Evolutionary conservation across 164 flowering plant species (phyloP).

Genomic region (Stephania japonica): DNA sequence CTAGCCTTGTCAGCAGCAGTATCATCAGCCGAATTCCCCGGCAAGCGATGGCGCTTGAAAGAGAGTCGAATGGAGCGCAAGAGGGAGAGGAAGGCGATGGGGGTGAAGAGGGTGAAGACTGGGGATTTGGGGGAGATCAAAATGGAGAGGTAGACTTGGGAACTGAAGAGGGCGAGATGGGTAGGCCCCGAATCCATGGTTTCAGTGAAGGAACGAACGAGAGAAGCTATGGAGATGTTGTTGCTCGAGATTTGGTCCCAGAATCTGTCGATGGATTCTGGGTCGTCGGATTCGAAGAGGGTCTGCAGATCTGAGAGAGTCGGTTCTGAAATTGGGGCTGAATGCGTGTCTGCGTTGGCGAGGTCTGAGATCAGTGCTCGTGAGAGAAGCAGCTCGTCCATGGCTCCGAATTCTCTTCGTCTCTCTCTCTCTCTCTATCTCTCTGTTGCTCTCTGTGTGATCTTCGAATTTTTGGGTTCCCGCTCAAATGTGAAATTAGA

Average conservation of each 20-base stretch:
- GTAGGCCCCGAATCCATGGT: conserved; percentile 54
- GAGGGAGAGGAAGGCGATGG: conserved; percentile 64
- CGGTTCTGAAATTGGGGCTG: conserved; percentile 37
- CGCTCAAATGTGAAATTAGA: too few relatives aligned
- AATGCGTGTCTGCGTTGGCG: conserved; percentile 7
- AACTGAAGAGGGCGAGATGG: conserved; percentile 42
- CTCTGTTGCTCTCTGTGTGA: too few relatives aligned
- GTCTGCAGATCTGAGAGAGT: conserved; percentile 48
- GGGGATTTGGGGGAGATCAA: conserved; percentile 70
- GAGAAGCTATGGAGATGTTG: conserved; percentile 37
- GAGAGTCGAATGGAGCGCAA: conserved; percentile 59
- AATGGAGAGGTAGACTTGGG: conserved; percentile 59
- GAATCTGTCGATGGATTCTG: conserved; percentile 25
- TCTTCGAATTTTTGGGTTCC: too few relatives aligned
- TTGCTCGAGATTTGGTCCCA: conserved; percentile 47
- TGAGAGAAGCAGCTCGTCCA: conserved; percentile 18
- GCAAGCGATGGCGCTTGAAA: conserved; percentile 28
- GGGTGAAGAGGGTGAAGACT: conserved; percentile 74
- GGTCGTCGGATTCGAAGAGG: conserved; percentile 27
- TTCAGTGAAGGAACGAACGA: conserved; percentile 36
- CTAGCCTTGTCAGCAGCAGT: background rate
- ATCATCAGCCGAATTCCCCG: background rate
- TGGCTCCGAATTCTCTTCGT: background rate
- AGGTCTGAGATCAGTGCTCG: conserved; percentile 44
- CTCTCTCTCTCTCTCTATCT: background rate